Evolutionary conservation across 2,329 filamentous ascomycete genomes (phyloP).

Genomic region (Trichoderma aggressivum): DNA sequence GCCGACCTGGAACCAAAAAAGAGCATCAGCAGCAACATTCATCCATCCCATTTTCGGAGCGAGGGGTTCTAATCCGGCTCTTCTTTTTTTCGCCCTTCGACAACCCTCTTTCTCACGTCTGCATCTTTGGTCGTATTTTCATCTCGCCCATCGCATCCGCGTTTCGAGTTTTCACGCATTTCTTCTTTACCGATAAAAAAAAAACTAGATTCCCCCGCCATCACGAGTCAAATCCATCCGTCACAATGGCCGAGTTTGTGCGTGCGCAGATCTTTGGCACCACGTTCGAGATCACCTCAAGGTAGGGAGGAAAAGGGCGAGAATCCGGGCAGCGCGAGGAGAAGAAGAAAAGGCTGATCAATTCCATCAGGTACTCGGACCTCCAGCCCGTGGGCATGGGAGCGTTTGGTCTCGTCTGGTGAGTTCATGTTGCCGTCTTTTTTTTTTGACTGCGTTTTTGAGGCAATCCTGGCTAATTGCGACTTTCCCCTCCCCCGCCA

Average conservation of each 20-base stretch:
- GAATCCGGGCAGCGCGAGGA: neutral
- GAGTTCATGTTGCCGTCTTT: conserved; percentile 35
- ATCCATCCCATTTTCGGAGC: neutral
- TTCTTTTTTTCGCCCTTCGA: neutral
- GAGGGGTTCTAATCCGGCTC: neutral
- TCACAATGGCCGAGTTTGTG: conserved; percentile 96
- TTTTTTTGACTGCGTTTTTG: neutral
- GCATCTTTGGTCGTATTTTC: neutral
- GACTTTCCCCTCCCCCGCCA: neutral
- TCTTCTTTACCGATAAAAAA: neutral
- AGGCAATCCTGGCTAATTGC: conserved; percentile 5
- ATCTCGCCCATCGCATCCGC: neutral
- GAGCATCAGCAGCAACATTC: conserved; percentile 13
- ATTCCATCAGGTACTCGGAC: conserved; percentile 75
- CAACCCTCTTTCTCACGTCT: neutral
- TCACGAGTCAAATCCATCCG: conserved; percentile 8
- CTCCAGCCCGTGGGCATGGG: conserved; percentile 99
- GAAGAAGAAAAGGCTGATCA: neutral
- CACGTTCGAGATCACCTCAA: conserved; percentile 98
- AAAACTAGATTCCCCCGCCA: neutral
- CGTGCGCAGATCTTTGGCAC: conserved; percentile 99
- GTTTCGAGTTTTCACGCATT: neutral
- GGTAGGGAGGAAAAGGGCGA: conserved; percentile 53
- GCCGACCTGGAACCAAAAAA: neutral
- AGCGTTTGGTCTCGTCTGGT: conserved; percentile 98